Evolutionary conservation across 257 asterid species (phyloP).

Genomic region (Haberlea rhodopensis): DNA sequence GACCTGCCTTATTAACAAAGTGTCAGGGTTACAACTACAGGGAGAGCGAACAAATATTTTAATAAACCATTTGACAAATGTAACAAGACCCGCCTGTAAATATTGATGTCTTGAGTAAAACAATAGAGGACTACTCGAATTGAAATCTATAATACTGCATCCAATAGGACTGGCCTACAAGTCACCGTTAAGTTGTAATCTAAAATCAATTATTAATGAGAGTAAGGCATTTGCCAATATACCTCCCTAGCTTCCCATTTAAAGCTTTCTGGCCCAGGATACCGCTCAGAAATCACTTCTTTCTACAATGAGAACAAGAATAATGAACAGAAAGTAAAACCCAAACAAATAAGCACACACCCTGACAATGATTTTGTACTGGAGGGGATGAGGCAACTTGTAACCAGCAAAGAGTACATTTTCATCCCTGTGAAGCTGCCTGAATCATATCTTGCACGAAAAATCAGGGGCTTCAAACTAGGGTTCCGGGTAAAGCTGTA

Average conservation of each 20-base stretch:
- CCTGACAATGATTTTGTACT: conserved; percentile 80
- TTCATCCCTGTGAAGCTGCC: conserved; percentile 92
- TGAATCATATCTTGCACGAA: conserved; percentile 24
- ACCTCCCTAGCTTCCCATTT: not conserved
- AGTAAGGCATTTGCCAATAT: too few species aligned
- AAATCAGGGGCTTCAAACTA: conserved; percentile 12
- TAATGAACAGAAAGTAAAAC: not conserved
- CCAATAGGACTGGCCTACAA: too few species aligned
- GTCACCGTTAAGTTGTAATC: too few species aligned
- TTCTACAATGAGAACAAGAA: not conserved
- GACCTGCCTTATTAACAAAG: not conserved
- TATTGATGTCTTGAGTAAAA: too few species aligned
- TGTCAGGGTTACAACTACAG: not conserved
- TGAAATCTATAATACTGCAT: too few species aligned
- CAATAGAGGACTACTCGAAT: too few species aligned
- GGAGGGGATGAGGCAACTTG: conserved; percentile 98
- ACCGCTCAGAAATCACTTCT: not conserved
- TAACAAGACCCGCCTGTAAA: not conserved
- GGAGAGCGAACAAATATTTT: not conserved
- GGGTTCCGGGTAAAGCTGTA: conserved; percentile 25
- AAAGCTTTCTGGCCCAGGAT: too few species aligned
- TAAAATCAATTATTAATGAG: too few species aligned
- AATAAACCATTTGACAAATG: not conserved
- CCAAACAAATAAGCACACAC: conserved; percentile 41
- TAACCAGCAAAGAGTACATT: conserved; percentile 87